Conservation (phyloP, 2,329 filamentous ascomycete genomes). For the Cytospora leucostoma region DNA sequence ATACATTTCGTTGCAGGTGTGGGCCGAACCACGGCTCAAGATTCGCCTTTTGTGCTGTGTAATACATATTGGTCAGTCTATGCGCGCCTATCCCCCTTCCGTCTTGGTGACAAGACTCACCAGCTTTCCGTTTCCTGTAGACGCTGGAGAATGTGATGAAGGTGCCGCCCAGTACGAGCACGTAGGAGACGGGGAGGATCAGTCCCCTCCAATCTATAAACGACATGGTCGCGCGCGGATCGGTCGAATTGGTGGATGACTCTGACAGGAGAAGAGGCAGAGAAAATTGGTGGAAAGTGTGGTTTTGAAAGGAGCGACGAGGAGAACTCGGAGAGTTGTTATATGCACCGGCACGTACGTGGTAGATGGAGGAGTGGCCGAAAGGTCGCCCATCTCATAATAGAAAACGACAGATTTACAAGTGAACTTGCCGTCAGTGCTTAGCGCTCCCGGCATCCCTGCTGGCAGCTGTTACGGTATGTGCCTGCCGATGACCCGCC, state of each 20-base stretch:
- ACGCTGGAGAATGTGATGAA: constrained; percentile 90
- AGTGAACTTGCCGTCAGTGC: constrained; percentile 7
- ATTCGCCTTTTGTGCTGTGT: constrained; percentile 72
- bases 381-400: background rate
- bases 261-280: background rate
- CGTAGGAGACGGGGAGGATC: constrained; percentile 83
- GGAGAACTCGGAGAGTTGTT: background rate
- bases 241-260: background rate
- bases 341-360: constrained; percentile 6
- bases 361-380: background rate
- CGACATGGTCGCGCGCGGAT: constrained; percentile 45
- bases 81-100: background rate
- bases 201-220: constrained; percentile 80
- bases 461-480: background rate
- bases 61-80: constrained; percentile 61
- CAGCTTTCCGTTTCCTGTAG: constrained; percentile 88
- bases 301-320: constrained; percentile 6
- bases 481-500: constrained; percentile 10
- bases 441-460: constrained; percentile 12
- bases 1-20: constrained; percentile 91
- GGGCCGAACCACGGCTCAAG: constrained; percentile 93
- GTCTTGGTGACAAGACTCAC: constrained; percentile 48
- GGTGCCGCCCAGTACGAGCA: constrained; percentile 82
- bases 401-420: constrained; percentile 24
- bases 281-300: background rate